A percentile compares a stretch with the other conserved stretches of the same genome.
phyloP scores from a whole-genome alignment of 1,139 yeast genomes.

The Lodderomyces oxycetoniae region DNA sequence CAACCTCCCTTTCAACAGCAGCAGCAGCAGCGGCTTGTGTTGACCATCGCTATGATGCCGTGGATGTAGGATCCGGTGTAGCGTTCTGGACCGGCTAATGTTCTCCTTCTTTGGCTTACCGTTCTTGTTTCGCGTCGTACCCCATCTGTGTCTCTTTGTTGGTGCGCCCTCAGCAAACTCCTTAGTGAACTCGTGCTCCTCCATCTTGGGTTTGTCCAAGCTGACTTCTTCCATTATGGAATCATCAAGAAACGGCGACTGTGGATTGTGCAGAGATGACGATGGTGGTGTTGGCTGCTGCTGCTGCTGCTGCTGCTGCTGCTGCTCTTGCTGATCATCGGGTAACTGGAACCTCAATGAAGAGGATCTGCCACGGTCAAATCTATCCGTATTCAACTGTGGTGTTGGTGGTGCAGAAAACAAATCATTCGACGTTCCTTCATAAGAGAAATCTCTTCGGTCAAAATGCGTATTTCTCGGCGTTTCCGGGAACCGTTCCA shows the following conservation, averaged over 20 bases:
- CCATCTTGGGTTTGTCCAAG: slow-evolving; percentile 19
- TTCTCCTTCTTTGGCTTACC: slow-evolving; percentile 57
- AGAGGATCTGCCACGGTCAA: slow-evolving; percentile 15
- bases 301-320: slow-evolving; percentile 9
- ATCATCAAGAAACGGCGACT: slow-evolving; percentile 15
- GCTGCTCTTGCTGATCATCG: slow-evolving; percentile 6
- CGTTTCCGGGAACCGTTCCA: too few species aligned
- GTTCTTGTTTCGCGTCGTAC: slow-evolving; percentile 73
- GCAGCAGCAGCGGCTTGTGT: slow-evolving; percentile 14
- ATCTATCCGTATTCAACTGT: slow-evolving; percentile 6
- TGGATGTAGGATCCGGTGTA: slow-evolving; percentile 28
- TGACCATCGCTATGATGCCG: slow-evolving; percentile 6
- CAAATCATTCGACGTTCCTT: slow-evolving; percentile 7
- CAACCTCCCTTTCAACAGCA: slow-evolving; percentile 14
- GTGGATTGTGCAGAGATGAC: background rate
- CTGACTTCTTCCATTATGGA: slow-evolving; percentile 17
- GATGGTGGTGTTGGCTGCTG: slow-evolving; percentile 9
- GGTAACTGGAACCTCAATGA: slow-evolving; percentile 27
- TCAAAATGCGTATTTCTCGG: too few species aligned
- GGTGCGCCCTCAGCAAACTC: slow-evolving; percentile 7
- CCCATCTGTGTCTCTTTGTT: slow-evolving; percentile 78
- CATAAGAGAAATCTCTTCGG: background rate
- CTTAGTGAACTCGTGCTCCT: slow-evolving; percentile 11
- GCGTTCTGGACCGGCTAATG: slow-evolving; percentile 44
- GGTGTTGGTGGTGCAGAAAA: slow-evolving; percentile 15